phyloP scores from a whole-genome alignment of 2,329 filamentous ascomycete species.

The Fusarium sp. region DNA sequence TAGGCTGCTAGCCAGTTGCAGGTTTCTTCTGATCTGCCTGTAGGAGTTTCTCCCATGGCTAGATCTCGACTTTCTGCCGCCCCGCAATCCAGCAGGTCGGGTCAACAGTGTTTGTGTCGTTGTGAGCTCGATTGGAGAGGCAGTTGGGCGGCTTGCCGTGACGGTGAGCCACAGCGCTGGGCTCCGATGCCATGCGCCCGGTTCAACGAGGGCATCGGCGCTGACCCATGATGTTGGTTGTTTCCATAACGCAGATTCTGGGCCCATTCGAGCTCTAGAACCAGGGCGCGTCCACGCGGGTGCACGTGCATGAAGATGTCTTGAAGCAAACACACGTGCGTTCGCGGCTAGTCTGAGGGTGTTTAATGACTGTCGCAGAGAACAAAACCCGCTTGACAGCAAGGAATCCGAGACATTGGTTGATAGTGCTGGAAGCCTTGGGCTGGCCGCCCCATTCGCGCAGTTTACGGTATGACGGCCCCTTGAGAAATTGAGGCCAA shows the following conservation, averaged over 20 bases:
- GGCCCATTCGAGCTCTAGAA: constrained; percentile 14
- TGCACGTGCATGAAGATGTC: constrained; percentile 1
- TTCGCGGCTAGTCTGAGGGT: not conserved
- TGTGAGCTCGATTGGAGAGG: not conserved
- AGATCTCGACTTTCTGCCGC: not conserved
- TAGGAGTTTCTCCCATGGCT: not conserved
- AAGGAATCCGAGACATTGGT: constrained; percentile 9
- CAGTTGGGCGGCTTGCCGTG: constrained; percentile 2
- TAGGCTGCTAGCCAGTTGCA: constrained; percentile 20
- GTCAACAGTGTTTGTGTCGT: not conserved
- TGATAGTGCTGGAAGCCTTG: constrained; percentile 3
- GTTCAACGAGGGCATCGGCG: constrained; percentile 1
- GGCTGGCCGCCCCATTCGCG: not conserved
- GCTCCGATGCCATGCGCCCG: constrained; percentile 6
- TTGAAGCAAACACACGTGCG: constrained; percentile 2
- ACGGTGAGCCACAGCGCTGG: not conserved
- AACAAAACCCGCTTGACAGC: not conserved
- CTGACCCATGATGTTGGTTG: constrained; percentile 14
- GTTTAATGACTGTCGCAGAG: constrained; percentile 2
- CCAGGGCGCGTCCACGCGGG: not conserved
- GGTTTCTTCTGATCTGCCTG: not conserved
- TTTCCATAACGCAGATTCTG: constrained; percentile 13
- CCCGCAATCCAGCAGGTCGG: constrained; percentile 6
- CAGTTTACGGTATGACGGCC: not conserved
- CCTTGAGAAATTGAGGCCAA: not conserved